Evolutionary conservation across 169 alveolate genomes (phyloP).

Genomic region (Plasmodium gonderi): DNA sequence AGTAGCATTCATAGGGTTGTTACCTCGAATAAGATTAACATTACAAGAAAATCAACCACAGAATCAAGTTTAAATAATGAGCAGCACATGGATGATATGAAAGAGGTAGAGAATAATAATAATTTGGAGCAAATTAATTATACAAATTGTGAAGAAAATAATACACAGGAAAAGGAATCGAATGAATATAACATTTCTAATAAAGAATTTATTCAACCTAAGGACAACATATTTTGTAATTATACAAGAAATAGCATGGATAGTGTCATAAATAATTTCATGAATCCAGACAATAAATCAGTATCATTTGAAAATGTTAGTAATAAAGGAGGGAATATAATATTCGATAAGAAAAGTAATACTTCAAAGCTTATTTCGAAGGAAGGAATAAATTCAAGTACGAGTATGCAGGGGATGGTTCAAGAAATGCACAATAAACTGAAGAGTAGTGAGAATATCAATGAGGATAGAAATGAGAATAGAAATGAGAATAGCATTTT

Average conservation of each 20-base stretch:
- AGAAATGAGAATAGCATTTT: too few species aligned
- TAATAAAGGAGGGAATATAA: not conserved
- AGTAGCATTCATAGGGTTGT: not conserved
- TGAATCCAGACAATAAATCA: constrained; percentile 1
- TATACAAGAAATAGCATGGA: constrained; percentile 2
- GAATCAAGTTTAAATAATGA: not conserved
- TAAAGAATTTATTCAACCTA: not conserved
- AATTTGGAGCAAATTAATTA: not conserved
- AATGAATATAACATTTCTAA: not conserved
- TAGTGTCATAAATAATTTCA: not conserved
- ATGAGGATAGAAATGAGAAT: too few species aligned
- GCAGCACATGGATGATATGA: not conserved
- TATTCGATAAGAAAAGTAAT: not conserved
- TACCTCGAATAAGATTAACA: not conserved
- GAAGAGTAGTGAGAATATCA: too few species aligned
- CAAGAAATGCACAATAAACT: not conserved
- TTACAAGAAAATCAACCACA: not conserved
- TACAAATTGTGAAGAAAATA: not conserved
- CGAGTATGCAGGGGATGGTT: not conserved
- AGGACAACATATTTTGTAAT: constrained; percentile 1
- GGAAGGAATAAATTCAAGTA: not conserved
- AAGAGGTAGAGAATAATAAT: not conserved
- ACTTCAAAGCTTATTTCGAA: not conserved
- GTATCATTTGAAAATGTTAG: not conserved
- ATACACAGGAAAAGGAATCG: not conserved